These are phyloP conservation scores for Fraxinus pennsylvanica DNA, from an alignment of 257 asterid species.

Conservation along the genomic window DNA sequence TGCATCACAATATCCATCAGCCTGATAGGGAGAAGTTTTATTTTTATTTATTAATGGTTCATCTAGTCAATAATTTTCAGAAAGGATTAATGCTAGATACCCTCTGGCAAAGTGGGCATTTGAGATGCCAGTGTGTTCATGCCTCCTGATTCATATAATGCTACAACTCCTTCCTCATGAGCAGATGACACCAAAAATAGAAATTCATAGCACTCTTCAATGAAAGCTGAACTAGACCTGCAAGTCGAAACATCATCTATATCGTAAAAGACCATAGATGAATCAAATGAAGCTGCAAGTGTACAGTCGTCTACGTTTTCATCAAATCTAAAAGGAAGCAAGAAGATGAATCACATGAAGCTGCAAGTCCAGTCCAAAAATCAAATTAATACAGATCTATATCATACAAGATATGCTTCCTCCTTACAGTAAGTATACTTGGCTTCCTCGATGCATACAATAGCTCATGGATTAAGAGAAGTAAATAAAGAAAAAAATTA, in stretches of 20 bases:
- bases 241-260: constrained; percentile 26
- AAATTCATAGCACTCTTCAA: constrained; percentile 76
- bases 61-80: background rate
- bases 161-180: constrained; percentile 52
- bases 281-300: background rate
- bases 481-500: background rate
- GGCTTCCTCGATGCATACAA: background rate
- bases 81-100: constrained; percentile 33
- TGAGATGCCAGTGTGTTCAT: constrained; percentile 59
- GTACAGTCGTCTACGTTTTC: too few species aligned
- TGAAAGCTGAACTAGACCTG: constrained; percentile 54
- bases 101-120: constrained; percentile 62
- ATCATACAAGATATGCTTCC: background rate
- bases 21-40: constrained; percentile 3
- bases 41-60: too few species aligned
- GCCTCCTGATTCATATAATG: constrained; percentile 66
- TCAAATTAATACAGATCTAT: background rate
- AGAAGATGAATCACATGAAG: background rate
- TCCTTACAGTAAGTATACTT: background rate
- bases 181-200: constrained; percentile 60
- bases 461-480: background rate
- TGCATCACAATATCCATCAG: constrained; percentile 1
- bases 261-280: constrained; percentile 3
- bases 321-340: too few species aligned
- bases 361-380: background rate